Evolutionary conservation across 352 stramenopile genomes (phyloP), one percentile per base, ranked within the genome.

Genomic region (Pythium chondricola): DNA sequence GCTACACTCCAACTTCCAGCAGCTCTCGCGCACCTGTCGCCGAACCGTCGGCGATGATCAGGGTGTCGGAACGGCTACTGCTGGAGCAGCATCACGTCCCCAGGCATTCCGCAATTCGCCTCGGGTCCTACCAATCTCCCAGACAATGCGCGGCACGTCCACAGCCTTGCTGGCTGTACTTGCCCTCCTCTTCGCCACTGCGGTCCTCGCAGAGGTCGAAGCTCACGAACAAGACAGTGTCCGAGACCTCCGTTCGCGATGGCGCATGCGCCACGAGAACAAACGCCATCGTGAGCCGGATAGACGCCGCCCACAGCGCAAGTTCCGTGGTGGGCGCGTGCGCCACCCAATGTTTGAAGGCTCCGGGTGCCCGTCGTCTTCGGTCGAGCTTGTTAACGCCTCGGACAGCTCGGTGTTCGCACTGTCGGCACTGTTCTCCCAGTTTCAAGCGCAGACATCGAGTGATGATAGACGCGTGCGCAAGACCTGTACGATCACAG

Each of bases 351-450:
- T 59, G 32, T 71, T 67, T 21, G 46, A 57, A 43, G 62, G 62
- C 40, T 52, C 32, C 0, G 62, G 62, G 2, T 68, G 62, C 18
- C 62, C 58, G 11, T 48, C 38, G 24, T 40, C 40, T 36, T 65
- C 62, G 7, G 47, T 68, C 9, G 26, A 32, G 31, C 39, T 59
- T 10, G 62, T 65, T 6, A 71, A 71, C 21, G 32, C 45, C 18
- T 61, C 44, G 17, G 62, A 71, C 41, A 48, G 43, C 2, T 46
- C 58, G n/a, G 56, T 38, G 26, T 65, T 71, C 37, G 36, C 45
- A 10, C 21, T 71, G 33, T 68, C 62, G 33, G 48, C 51, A n/a
- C 29, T 71, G 9, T 65, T 71, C 37, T 52, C 62, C 2, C 14
- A 48, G 9, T 67, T 71, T 33, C 53, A 62, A 22, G 58, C 49